These are phyloP conservation scores for Filosporella fistucella DNA, from an alignment of 495 filamentous ascomycete species.

Conservation along the genomic window DNA sequence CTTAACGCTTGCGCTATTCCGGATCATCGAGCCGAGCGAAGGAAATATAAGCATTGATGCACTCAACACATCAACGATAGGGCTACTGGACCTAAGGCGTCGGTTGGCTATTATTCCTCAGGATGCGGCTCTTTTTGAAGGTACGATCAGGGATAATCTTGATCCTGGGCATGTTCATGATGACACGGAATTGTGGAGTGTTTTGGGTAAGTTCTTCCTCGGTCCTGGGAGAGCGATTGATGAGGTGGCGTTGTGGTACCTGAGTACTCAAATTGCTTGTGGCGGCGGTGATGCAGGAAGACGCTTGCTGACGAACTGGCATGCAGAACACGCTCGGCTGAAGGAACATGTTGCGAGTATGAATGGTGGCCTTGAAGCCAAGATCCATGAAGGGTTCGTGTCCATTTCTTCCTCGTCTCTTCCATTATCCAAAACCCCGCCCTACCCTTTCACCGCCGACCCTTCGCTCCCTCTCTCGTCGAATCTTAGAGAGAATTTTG, in stretches of 20 bases:
- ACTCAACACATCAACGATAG: conserved; percentile 85
- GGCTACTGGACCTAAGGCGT: conserved; percentile 80
- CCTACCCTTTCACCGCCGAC: too few relatives aligned
- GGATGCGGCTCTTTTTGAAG: conserved; percentile 96
- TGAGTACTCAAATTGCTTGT: conserved; percentile 15
- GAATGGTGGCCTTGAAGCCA: conserved; percentile 85
- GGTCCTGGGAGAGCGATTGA: background rate
- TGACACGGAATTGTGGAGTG: conserved; percentile 97
- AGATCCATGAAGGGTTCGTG: conserved; percentile 75
- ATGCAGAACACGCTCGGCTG: conserved; percentile 81
- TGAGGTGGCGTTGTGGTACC: conserved; percentile 13
- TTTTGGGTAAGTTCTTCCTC: conserved; percentile 62
- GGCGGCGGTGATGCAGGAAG: conserved; percentile 21
- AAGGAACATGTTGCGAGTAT: conserved; percentile 88
- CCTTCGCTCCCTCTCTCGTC: too few relatives aligned
- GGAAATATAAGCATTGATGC: conserved; percentile 86
- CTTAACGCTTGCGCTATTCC: conserved; percentile 87
- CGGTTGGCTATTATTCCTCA: conserved; percentile 97
- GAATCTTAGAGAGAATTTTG: too few relatives aligned
- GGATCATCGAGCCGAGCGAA: conserved; percentile 82
- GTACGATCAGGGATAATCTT: conserved; percentile 91
- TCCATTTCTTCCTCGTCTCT: background rate
- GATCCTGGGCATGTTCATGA: conserved; percentile 94
- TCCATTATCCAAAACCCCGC: background rate
- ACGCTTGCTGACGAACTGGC: conserved; percentile 20